Evolutionary conservation across 2,329 filamentous ascomycete genomes (phyloP).

Genomic region (Hypoxylon sp.): DNA sequence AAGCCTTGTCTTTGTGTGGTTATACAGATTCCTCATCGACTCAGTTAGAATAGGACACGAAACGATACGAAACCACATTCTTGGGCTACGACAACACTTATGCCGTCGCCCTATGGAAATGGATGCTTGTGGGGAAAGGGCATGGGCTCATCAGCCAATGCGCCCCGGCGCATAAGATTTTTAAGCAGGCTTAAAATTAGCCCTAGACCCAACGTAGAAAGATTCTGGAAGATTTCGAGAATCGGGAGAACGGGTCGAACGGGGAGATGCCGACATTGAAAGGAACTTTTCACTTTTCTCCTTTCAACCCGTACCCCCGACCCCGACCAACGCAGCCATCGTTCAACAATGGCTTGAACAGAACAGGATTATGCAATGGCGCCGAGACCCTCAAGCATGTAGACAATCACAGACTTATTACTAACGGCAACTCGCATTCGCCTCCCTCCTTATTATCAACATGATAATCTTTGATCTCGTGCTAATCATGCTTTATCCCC

Average conservation of each 20-base stretch:
- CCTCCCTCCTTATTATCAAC: slow-evolving; percentile 26
- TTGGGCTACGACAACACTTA: slow-evolving; percentile 37
- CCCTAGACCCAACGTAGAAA: slow-evolving; percentile 41
- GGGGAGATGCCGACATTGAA: slow-evolving; percentile 32
- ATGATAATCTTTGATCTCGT: slow-evolving; percentile 29
- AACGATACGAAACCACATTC: slow-evolving; percentile 39
- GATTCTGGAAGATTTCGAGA: slow-evolving; percentile 49
- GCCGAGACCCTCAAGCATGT: slow-evolving; percentile 9
- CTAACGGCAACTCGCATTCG: slow-evolving; percentile 23
- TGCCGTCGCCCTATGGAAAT: slow-evolving; percentile 40
- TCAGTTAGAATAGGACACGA: slow-evolving; percentile 38
- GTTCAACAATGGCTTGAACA: slow-evolving; percentile 3
- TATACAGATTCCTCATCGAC: slow-evolving; percentile 22
- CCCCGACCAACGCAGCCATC: slow-evolving; percentile 10
- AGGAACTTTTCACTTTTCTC: slow-evolving; percentile 29
- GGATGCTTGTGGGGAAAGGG: slow-evolving; percentile 44
- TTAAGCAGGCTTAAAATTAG: slow-evolving; percentile 45
- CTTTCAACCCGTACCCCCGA: slow-evolving; percentile 12
- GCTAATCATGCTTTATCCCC: slow-evolving; percentile 32
- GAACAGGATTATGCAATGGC: slow-evolving; percentile 3
- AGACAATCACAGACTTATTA: slow-evolving; percentile 28
- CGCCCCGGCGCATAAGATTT: slow-evolving; percentile 45
- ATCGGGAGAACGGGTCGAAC: slow-evolving; percentile 31
- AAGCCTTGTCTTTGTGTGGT: slow-evolving; percentile 27
- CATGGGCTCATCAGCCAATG: slow-evolving; percentile 39